Evolutionary conservation across 2,329 filamentous ascomycete genomes (phyloP).

Genomic region (Pseudogymnoascus sp.): DNA sequence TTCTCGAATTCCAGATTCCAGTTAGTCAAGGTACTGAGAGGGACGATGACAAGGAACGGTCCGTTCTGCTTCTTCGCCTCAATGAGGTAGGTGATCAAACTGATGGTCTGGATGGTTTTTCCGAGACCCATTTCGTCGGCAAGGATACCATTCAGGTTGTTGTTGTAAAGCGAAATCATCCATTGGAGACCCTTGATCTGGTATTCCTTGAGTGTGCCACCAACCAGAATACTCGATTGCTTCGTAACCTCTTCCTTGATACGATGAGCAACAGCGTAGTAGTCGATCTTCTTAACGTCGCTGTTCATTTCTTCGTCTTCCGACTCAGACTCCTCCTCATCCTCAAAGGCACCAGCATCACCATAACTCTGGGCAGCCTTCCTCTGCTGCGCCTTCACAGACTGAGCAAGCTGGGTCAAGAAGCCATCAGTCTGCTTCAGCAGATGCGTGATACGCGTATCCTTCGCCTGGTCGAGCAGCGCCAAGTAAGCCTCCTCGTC

Average conservation of each 20-base stretch:
- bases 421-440: conserved; percentile 96
- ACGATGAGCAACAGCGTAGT: conserved; percentile 95
- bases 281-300: conserved; percentile 79
- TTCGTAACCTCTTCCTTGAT: conserved; percentile 83
- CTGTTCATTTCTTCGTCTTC: conserved; percentile 62
- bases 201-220: conserved; percentile 91
- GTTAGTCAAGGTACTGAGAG: conserved; percentile 92
- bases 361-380: conserved; percentile 73
- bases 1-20: conserved; percentile 99
- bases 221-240: conserved; percentile 80
- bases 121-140: conserved; percentile 99
- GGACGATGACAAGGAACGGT: conserved; percentile 93
- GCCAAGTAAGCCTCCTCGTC: conserved; percentile 99
- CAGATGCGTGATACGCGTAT: conserved; percentile 96
- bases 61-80: conserved; percentile 88
- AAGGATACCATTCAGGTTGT: conserved; percentile 97
- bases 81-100: conserved; percentile 92
- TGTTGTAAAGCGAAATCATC: conserved; percentile 99
- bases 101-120: conserved; percentile 99
- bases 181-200: conserved; percentile 97
- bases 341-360: conserved; percentile 39
- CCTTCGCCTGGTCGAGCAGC: conserved; percentile 94
- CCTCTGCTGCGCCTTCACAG: conserved; percentile 88
- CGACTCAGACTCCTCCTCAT: conserved; percentile 54
- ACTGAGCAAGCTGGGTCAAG: conserved; percentile 87